A percentile compares a stretch with the other conserved stretches of the same genome.
Evolutionary conservation across 2,329 filamentous ascomycete species (phyloP).

Genomic region (Trichophyton benhamiae): DNA sequence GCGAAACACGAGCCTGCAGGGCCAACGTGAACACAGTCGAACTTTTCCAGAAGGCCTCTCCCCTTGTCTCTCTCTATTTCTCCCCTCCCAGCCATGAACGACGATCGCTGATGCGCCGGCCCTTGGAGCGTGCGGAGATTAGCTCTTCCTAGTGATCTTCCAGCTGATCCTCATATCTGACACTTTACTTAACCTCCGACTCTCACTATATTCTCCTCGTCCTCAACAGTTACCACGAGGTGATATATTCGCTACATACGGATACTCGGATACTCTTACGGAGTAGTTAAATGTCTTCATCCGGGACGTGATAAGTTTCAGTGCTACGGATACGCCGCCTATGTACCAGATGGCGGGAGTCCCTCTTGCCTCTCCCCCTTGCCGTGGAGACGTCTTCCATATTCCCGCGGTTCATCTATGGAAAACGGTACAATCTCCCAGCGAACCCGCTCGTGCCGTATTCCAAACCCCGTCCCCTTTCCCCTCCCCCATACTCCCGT

Average conservation of each 20-base stretch:
- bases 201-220: background rate
- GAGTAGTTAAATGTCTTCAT: no score
- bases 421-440: background rate
- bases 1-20: background rate
- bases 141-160: background rate
- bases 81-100: background rate
- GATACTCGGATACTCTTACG: background rate
- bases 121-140: slow-evolving; percentile 2
- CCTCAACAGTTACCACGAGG: background rate
- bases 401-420: background rate
- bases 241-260: background rate
- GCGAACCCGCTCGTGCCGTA: background rate
- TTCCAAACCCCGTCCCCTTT: background rate
- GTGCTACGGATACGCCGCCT: background rate
- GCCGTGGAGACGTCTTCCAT: background rate
- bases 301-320: background rate
- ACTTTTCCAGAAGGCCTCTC: background rate
- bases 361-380: background rate
- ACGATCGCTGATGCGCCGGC: background rate
- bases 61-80: background rate
- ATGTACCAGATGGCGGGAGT: background rate
- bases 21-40: background rate
- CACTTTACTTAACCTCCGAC: slow-evolving; percentile 1
- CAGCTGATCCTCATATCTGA: background rate
- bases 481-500: no score